A percentile compares a stretch with the other conserved stretches of the same genome.
Conservation (phyloP, 805 yeast species). For the Cyberlindnera misumaiensis region DNA sequence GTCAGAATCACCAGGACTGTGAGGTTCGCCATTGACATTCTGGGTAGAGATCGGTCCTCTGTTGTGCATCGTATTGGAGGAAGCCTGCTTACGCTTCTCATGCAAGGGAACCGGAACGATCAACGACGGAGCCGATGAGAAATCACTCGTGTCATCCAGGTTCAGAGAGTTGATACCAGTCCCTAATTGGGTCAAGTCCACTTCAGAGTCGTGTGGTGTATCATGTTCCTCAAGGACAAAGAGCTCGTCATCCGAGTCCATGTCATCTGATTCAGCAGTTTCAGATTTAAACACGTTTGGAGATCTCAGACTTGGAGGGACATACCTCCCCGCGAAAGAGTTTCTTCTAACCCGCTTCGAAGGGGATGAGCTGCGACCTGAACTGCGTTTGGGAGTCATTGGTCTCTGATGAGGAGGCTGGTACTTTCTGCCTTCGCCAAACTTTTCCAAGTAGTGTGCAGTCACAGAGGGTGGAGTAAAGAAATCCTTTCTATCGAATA, state of each 20-base stretch:
- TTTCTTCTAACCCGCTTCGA: conserved; percentile 12
- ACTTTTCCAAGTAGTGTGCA: conserved; percentile 65
- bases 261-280: conserved; percentile 16
- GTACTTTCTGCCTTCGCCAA: conserved; percentile 27
- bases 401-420: conserved; percentile 24
- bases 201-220: conserved; percentile 10
- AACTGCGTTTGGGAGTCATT: conserved; percentile 15
- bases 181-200: conserved; percentile 7
- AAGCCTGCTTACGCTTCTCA: conserved; percentile 3
- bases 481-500: conserved; percentile 60
- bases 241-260: conserved; percentile 28
- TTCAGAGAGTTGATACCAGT: conserved; percentile 7
- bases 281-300: conserved; percentile 27
- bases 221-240: conserved; percentile 33
- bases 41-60: conserved; percentile 4
- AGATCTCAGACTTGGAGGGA: conserved; percentile 67
- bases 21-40: background rate
- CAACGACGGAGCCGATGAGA: conserved; percentile 23
- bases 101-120: conserved; percentile 9
- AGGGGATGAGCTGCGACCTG: conserved; percentile 2
- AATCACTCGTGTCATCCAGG: conserved; percentile 18
- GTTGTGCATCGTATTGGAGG: conserved; percentile 8
- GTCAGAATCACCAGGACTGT: conserved; percentile 2
- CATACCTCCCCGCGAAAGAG: conserved; percentile 46
- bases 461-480: conserved; percentile 75